Conservation (phyloP, 441 rosid species). For the Populus hybrid region DNA sequence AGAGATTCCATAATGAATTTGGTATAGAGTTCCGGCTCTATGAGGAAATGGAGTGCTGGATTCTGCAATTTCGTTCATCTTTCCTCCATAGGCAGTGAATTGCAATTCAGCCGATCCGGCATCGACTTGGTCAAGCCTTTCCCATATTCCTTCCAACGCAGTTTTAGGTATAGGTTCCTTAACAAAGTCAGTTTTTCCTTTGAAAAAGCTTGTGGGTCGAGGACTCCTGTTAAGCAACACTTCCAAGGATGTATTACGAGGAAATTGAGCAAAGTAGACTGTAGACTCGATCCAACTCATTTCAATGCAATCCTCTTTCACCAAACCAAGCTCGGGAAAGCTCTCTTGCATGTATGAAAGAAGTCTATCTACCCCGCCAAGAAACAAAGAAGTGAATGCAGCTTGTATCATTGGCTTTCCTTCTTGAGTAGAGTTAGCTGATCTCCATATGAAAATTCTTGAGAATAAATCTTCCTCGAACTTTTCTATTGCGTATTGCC, state of each 20-base stretch:
- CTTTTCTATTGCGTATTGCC: slow-evolving; percentile 47
- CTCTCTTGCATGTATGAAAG: slow-evolving; percentile 31
- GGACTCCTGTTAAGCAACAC: slow-evolving; percentile 32
- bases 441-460: neutral
- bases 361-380: slow-evolving; percentile 36
- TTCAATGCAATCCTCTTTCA: slow-evolving; percentile 40
- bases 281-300: slow-evolving; percentile 61
- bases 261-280: slow-evolving; percentile 34
- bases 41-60: slow-evolving; percentile 48
- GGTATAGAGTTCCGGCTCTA: slow-evolving; percentile 55
- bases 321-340: slow-evolving; percentile 52
- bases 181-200: slow-evolving; percentile 53
- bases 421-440: neutral
- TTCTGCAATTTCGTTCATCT: slow-evolving; percentile 40
- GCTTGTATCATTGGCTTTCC: slow-evolving; percentile 26
- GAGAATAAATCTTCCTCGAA: slow-evolving; percentile 33
- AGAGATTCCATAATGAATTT: slow-evolving; percentile 32
- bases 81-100: slow-evolving; percentile 62
- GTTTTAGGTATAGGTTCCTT: slow-evolving; percentile 38
- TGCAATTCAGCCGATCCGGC: slow-evolving; percentile 11
- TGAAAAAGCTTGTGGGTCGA: slow-evolving; percentile 12
- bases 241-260: slow-evolving; percentile 19
- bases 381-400: slow-evolving; percentile 36
- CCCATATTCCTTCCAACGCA: slow-evolving; percentile 39
- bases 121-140: slow-evolving; percentile 34